Evolutionary conservation across 2,329 filamentous ascomycete species (phyloP).

Genomic region (Claviceps lovelessii): DNA sequence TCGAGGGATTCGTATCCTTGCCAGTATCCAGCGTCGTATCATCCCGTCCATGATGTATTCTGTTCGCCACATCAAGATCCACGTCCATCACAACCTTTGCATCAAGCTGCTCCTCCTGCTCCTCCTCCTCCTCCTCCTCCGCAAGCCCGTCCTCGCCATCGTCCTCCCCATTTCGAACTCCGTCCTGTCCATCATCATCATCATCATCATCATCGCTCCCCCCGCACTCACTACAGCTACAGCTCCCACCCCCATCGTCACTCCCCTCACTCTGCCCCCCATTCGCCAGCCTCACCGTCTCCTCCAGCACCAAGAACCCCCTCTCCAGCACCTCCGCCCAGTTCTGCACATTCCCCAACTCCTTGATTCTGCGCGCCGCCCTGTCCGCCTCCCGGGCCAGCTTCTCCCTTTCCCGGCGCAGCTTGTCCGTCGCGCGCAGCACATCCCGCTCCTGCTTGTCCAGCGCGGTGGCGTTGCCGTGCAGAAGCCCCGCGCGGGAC

Average conservation of each 20-base stretch:
- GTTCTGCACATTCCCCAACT: slow-evolving; percentile 70
- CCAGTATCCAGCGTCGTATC: slow-evolving; percentile 3
- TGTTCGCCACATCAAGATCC: slow-evolving; percentile 6
- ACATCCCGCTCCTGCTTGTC: slow-evolving; percentile 54
- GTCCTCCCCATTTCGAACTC: background rate
- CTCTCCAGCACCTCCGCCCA: slow-evolving; percentile 72
- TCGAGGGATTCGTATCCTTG: slow-evolving; percentile 1
- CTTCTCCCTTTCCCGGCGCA: slow-evolving; percentile 51
- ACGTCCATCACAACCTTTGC: slow-evolving; percentile 11
- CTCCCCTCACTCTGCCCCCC: slow-evolving; percentile 14
- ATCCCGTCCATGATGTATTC: slow-evolving; percentile 3
- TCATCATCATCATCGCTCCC: slow-evolving; percentile 10
- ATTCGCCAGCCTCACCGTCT: slow-evolving; percentile 45
- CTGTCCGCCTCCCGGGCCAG: slow-evolving; percentile 49
- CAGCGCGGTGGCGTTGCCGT: slow-evolving; percentile 53
- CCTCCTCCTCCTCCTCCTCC: background rate
- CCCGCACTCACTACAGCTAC: slow-evolving; percentile 26
- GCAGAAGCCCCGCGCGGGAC: slow-evolving; percentile 52
- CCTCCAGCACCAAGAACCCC: slow-evolving; percentile 49
- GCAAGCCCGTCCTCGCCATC: background rate
- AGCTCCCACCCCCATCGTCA: slow-evolving; percentile 12
- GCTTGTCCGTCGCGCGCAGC: slow-evolving; percentile 39
- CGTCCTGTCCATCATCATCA: background rate
- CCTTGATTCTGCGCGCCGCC: slow-evolving; percentile 53
- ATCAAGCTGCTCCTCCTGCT: slow-evolving; percentile 1